Evolutionary conservation across 192 early-diverging fungal genomes (phyloP).

Genomic region (Dimargaris xerosporica): DNA sequence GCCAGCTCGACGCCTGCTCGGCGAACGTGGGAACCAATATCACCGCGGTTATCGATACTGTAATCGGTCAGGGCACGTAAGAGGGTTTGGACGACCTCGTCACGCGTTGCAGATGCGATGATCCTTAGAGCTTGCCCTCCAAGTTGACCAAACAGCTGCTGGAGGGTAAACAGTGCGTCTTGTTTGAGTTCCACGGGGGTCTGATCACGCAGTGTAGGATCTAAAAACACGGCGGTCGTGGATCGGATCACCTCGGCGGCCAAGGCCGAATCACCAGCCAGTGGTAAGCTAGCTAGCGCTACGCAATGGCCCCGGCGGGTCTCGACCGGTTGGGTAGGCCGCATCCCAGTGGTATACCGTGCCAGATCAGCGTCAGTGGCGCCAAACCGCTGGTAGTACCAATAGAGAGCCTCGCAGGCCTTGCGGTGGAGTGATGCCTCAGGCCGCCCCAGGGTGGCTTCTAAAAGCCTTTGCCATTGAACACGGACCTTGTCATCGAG

Average conservation of each 20-base stretch:
- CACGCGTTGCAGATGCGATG: background rate
- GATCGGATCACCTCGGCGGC: conserved; percentile 17
- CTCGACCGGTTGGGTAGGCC: background rate
- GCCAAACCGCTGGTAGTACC: conserved; percentile 15
- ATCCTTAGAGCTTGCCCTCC: conserved; percentile 9
- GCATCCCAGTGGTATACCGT: background rate
- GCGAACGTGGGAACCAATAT: conserved; percentile 90
- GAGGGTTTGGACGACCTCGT: conserved; percentile 30
- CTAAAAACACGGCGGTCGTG: conserved; percentile 13
- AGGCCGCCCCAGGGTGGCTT: conserved; percentile 17
- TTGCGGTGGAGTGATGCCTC: conserved; percentile 14
- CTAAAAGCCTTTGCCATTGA: conserved; percentile 21
- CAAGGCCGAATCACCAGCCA: background rate
- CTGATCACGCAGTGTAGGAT: background rate
- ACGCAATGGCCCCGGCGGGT: conserved; percentile 4
- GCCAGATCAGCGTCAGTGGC: background rate
- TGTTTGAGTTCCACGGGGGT: background rate
- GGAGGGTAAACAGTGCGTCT: background rate
- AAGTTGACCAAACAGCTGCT: background rate
- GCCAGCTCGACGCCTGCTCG: conserved; percentile 49
- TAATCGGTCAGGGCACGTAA: conserved; percentile 66
- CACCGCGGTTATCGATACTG: conserved; percentile 76
- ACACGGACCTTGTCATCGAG: background rate
- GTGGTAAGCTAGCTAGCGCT: conserved; percentile 5
- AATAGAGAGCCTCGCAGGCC: conserved; percentile 21